Evolutionary conservation across 1,139 yeast genomes (phyloP).

Genomic region (Debaryomyces sp.): DNA sequence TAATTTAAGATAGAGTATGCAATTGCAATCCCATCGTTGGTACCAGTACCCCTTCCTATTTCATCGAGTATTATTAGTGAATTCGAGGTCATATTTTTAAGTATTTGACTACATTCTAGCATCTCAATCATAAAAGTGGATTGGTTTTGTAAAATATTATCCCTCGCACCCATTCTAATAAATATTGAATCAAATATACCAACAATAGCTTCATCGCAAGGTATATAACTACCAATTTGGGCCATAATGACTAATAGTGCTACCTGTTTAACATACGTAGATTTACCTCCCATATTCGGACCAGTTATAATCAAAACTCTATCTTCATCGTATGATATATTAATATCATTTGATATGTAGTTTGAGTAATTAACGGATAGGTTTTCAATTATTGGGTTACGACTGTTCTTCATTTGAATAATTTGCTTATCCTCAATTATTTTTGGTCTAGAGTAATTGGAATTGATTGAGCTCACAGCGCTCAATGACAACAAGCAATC

Average conservation of each 20-base stretch:
- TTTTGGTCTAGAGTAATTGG: slow-evolving; percentile 57
- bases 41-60: slow-evolving; percentile 86
- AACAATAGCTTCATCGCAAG: slow-evolving; percentile 46
- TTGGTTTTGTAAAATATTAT: slow-evolving; percentile 65
- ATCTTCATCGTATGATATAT: slow-evolving; percentile 44
- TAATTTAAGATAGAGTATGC: slow-evolving; percentile 78
- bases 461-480: slow-evolving; percentile 53
- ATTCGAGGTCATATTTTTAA: slow-evolving; percentile 44
- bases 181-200: slow-evolving; percentile 63
- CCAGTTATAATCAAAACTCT: slow-evolving; percentile 64
- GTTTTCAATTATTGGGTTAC: slow-evolving; percentile 82
- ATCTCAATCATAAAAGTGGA: slow-evolving; percentile 81
- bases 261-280: slow-evolving; percentile 89
- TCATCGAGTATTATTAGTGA: slow-evolving; percentile 81
- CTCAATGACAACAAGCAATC: slow-evolving; percentile 80
- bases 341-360: slow-evolving; percentile 74
- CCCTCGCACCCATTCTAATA: slow-evolving; percentile 74
- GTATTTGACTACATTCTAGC: slow-evolving; percentile 62
- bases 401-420: slow-evolving; percentile 57
- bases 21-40: slow-evolving; percentile 85
- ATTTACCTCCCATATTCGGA: slow-evolving; percentile 98
- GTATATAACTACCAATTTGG: slow-evolving; percentile 51
- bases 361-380: slow-evolving; percentile 30
- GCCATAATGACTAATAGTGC: slow-evolving; percentile 90
- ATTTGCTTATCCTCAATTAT: slow-evolving; percentile 52